phyloP scores from a whole-genome alignment of 2,329 filamentous ascomycete species.

The Pseudogymnoascus sp. region DNA sequence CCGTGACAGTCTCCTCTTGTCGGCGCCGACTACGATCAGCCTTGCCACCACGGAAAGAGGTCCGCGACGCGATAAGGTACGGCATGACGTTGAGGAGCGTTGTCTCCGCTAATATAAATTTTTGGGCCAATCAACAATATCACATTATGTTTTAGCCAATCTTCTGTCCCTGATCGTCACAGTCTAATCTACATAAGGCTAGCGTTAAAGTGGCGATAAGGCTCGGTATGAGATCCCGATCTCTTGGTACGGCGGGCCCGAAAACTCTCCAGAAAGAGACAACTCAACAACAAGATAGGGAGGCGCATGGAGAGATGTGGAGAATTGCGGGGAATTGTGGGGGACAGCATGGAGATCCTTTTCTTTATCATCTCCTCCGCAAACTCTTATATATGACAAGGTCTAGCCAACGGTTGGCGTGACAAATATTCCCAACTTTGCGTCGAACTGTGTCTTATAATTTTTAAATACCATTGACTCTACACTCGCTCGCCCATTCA shows the following conservation, averaged over 20 bases:
- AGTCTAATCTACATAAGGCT: background rate
- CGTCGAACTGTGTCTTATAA: background rate
- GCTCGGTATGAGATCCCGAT: constrained; percentile 3
- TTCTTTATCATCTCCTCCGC: constrained; percentile 5
- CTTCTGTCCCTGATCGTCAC: background rate
- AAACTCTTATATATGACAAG: constrained; percentile 6
- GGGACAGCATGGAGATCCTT: background rate
- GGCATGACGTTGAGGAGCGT: background rate
- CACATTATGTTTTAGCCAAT: background rate
- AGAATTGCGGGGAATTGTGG: constrained; percentile 5
- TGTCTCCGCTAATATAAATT: background rate
- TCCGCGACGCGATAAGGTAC: background rate
- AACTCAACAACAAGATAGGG: background rate
- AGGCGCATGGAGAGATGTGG: background rate
- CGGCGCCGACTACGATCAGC: background rate
- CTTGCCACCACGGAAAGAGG: background rate
- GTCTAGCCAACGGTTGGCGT: background rate
- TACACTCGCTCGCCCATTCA: background rate
- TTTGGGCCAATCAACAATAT: background rate
- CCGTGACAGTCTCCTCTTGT: background rate
- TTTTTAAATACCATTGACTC: background rate
- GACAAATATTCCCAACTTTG: background rate
- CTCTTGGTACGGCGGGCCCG: background rate
- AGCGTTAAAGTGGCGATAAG: background rate
- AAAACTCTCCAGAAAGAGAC: background rate